Evolutionary conservation across 306 rosid genomes (phyloP), one percentile per base, ranked within the genome.

Genomic region (Begonia masoniana): DNA sequence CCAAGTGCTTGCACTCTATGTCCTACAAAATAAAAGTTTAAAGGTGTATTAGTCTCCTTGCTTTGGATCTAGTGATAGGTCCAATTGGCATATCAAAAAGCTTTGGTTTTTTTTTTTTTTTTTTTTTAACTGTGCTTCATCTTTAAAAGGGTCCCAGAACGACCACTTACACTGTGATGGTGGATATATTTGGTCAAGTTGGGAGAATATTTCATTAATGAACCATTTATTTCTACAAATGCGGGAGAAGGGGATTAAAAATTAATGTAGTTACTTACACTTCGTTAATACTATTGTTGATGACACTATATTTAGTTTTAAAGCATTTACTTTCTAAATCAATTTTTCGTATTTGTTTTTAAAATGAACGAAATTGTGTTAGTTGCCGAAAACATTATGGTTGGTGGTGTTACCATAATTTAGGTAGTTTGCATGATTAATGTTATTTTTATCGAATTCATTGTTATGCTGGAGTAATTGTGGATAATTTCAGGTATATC

Each of bases 101-200:
- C 36, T 26, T n/a, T n/a, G n/a, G n/a, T n/a, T n/a, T n/a, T n/a
- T n/a, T n/a, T n/a, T n/a, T n/a, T n/a, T n/a, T n/a, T n/a, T n/a
- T n/a, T n/a, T n/a, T n/a, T n/a, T n/a, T n/a, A n/a, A n/a, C n/a
- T n/a, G n/a, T n/a, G n/a, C n/a, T n/a, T n/a, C n/a, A n/a, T n/a
- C n/a, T n/a, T n/a, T n/a, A 2, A 21, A 21, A 21, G 24, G 69
- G 15, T 76, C 81, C 68, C 76, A 83, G 80, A 91, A 87, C 13
- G 91, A 87, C 59, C 87, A 83, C 94, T 31, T 83, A 65, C 66
- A 83, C 94, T 3, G 81, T 94, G 10, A 84, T 88, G 94, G 55
- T 84, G 21, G 77, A 81, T 62, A 79, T 88, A 63, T 88, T 88
- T 24, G 96, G 94, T 51, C 94, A 84, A 64, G 95, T 92, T 6